Conservation (phyloP, 345 rosid genomes). For the Turritis glabra region DNA sequence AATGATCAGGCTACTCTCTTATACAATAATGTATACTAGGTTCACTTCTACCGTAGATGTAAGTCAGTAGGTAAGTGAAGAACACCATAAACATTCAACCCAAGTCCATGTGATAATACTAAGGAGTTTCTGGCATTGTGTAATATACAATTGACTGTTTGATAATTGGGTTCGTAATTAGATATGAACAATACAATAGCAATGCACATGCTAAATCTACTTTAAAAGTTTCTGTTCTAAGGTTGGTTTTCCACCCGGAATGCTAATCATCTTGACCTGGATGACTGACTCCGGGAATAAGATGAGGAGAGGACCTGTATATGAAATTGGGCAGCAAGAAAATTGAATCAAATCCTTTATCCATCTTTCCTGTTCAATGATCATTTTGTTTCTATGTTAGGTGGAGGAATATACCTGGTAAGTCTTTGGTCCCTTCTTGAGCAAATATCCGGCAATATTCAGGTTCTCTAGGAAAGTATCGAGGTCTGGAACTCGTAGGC, state of each 20-base stretch:
- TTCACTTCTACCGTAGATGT: constrained; percentile 28
- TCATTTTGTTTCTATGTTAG: neutral
- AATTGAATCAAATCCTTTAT: neutral
- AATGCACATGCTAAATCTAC: constrained; percentile 3
- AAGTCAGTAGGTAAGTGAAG: constrained; percentile 26
- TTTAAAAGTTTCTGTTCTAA: constrained; percentile 10
- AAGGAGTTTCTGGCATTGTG: constrained; percentile 24
- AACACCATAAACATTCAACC: constrained; percentile 20
- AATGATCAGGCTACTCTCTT: constrained; percentile 18
- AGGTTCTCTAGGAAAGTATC: constrained; percentile 86
- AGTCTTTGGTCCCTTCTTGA: constrained; percentile 90
- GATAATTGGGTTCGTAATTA: neutral
- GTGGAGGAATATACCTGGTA: constrained; percentile 66
- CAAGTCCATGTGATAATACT: constrained; percentile 17
- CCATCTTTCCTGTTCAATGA: neutral
- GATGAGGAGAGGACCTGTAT: constrained; percentile 83
- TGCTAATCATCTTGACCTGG: constrained; percentile 58
- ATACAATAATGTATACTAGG: constrained; percentile 33
- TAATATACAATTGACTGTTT: constrained; percentile 26
- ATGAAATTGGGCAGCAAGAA: constrained; percentile 31
- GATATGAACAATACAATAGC: constrained; percentile 4
- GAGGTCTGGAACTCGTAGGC: constrained; percentile 84
- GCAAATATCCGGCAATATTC: constrained; percentile 80
- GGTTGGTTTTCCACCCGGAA: neutral
- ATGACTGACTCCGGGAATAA: constrained; percentile 70